These are phyloP conservation scores for Selaginella tamariscina DNA, from an alignment of 75 land plant genomes.

Conservation along the genomic window DNA sequence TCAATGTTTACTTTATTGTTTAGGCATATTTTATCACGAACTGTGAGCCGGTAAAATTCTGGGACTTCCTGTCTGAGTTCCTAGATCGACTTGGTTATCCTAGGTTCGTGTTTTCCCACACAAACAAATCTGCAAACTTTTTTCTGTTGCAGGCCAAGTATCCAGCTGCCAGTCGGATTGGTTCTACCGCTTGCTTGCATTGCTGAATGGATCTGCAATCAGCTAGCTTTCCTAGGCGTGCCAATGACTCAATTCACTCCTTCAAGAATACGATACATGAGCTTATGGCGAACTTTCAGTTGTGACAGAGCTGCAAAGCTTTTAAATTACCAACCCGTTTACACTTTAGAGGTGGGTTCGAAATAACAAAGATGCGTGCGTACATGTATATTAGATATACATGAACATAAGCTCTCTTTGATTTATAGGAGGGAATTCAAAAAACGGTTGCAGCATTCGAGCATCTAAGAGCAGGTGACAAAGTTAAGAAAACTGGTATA, in stretches of 20 bases:
- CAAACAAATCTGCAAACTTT: neutral
- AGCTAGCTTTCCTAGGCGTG: conserved; percentile 59
- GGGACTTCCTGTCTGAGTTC: conserved; percentile 77
- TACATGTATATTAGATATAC: too few relatives aligned
- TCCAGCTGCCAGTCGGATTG: conserved; percentile 46
- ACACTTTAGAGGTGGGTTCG: conserved; percentile 55
- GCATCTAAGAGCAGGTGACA: neutral
- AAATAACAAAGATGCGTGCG: too few relatives aligned
- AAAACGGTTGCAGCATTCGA: neutral
- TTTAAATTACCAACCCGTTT: conserved; percentile 66
- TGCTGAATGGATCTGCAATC: conserved; percentile 48
- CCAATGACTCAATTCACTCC: conserved; percentile 68
- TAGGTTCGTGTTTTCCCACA: conserved; percentile 30
- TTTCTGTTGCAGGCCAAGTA: conserved; percentile 50
- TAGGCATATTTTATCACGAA: conserved; percentile 95
- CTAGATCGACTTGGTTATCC: conserved; percentile 91
- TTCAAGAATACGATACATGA: conserved; percentile 55
- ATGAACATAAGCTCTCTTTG: too few relatives aligned
- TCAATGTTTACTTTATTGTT: neutral
- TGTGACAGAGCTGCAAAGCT: conserved; percentile 58
- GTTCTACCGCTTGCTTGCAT: conserved; percentile 73
- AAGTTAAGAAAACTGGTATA: too few relatives aligned
- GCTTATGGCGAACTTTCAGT: conserved; percentile 59
- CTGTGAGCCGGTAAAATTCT: conserved; percentile 71
- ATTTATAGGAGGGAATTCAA: neutral